Conservation (phyloP, 805 yeast species). For the Debaryomyces prosopidis region DNA sequence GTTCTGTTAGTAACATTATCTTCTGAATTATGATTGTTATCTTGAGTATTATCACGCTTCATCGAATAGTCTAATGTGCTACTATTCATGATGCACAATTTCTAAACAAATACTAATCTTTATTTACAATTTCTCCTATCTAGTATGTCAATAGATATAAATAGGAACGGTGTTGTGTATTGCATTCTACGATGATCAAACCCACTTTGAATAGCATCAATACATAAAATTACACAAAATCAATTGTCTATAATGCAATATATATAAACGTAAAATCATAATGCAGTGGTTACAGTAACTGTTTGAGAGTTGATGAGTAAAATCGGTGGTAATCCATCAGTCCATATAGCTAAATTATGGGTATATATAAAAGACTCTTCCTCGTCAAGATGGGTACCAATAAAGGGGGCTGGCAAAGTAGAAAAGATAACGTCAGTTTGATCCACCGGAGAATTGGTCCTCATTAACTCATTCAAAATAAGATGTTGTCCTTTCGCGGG, state of each 20-base stretch:
- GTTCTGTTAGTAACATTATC: slow-evolving; percentile 15
- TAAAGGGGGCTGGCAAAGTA: slow-evolving; percentile 84
- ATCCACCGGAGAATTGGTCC: slow-evolving; percentile 49
- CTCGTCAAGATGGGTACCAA: slow-evolving; percentile 75
- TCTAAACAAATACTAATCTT: slow-evolving; percentile 1
- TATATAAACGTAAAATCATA: slow-evolving; percentile 35
- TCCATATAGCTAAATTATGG: slow-evolving; percentile 75
- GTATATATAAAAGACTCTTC: slow-evolving; percentile 73
- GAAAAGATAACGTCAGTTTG: slow-evolving; percentile 76
- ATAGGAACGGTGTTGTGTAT: too few species aligned
- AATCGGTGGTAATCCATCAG: slow-evolving; percentile 79
- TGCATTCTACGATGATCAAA: background rate
- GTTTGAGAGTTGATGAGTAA: slow-evolving; percentile 86
- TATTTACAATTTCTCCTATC: background rate
- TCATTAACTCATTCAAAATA: slow-evolving; percentile 85
- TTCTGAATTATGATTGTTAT: slow-evolving; percentile 1
- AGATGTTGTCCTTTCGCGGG: slow-evolving; percentile 91
- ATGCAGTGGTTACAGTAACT: slow-evolving; percentile 93
- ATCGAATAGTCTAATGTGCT: slow-evolving; percentile 1
- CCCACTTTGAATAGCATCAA: background rate
- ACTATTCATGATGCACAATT: background rate
- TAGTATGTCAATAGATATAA: too few species aligned
- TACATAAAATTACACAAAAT: slow-evolving; percentile 1
- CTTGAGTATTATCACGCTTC: slow-evolving; percentile 1
- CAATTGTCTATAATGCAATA: slow-evolving; percentile 1